Evolutionary conservation across 192 early-diverging fungal genomes (phyloP).

Genomic region (Coemansia sp.): DNA sequence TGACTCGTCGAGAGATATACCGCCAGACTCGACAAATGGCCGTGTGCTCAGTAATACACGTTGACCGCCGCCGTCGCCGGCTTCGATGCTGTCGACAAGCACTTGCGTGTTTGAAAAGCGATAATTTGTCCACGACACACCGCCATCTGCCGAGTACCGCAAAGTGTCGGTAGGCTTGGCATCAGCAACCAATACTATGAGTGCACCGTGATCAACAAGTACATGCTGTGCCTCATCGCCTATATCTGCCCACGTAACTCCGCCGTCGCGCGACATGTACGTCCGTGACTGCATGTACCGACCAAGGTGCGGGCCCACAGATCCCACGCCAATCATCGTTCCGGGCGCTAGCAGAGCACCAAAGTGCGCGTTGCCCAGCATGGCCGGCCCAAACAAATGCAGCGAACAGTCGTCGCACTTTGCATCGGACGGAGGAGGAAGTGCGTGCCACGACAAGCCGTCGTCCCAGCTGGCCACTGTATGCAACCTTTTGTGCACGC

Average conservation of each 20-base stretch:
- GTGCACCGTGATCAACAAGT: slow-evolving; percentile 88
- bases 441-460: slow-evolving; percentile 67
- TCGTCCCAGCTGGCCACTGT: slow-evolving; percentile 88
- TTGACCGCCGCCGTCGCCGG: slow-evolving; percentile 66
- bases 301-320: slow-evolving; percentile 67
- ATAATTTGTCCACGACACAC: slow-evolving; percentile 66
- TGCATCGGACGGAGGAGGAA: slow-evolving; percentile 54
- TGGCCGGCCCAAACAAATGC: slow-evolving; percentile 78
- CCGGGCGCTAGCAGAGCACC: slow-evolving; percentile 72
- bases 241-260: slow-evolving; percentile 77
- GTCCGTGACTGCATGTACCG: slow-evolving; percentile 65
- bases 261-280: slow-evolving; percentile 82
- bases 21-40: slow-evolving; percentile 20
- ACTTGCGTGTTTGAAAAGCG: slow-evolving; percentile 40
- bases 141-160: slow-evolving; percentile 77
- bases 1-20: slow-evolving; percentile 19
- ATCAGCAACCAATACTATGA: slow-evolving; percentile 76
- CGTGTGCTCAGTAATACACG: slow-evolving; percentile 71
- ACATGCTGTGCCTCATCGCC: slow-evolving; percentile 69
- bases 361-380: slow-evolving; percentile 55
- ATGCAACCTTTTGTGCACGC: slow-evolving; percentile 61
- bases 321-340: slow-evolving; percentile 86
- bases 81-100: slow-evolving; percentile 62
- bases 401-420: slow-evolving; percentile 63
- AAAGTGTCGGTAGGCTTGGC: slow-evolving; percentile 64